Base-by-base conservation (phyloP, 202 grass and related monocot genomes). In the Eragrostis tef region DNA sequence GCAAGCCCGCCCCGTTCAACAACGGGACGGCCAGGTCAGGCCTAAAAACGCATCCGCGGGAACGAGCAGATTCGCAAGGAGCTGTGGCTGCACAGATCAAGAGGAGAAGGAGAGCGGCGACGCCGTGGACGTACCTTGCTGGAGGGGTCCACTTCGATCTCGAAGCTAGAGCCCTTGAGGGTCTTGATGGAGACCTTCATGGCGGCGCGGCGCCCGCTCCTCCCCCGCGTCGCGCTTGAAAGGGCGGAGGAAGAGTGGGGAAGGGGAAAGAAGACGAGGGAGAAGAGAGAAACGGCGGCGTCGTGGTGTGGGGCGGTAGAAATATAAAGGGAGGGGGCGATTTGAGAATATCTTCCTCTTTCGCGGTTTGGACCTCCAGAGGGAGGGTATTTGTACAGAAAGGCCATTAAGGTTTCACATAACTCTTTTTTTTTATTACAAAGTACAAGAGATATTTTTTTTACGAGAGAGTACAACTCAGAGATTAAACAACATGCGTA, bases 161-260 rank as follows among this genome's bases (percentile, higher is more conserved):
- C 85, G 77, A 92, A 97, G 70, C 70, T 94, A 71, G 89, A 88
- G 17, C 94, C 94, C 58, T 84, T 92, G 43, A 97, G 94, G 36
- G 91, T 97, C 87, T 97, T 97, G 10, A 97, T 71, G 39, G 90
- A 90, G 67, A 97, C 81, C 89, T 91, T 90, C 89, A 94, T 93
- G 82, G 81, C 79, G 45, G 54, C 47, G 57, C 69, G 39, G 44
- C 71, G 67, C 75, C 60, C 16, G 49, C 19, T 47, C 16, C 74
- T 26, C 57, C 12, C 56, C 45, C 27, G 49, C 86, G 60, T 68
- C 83, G 83, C 76, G 79, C 21, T 64, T 22, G 75, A 6, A 5
- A 39, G 34, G 34, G 34, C 34, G 34, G 34, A 39, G 34, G 34
- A 39, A 70, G 56, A 52, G 51, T 74, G 8, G 26, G 29, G 85